Evolutionary conservation across 2,329 filamentous ascomycete species (phyloP).

Genomic region (Aspergillus clavatus): DNA sequence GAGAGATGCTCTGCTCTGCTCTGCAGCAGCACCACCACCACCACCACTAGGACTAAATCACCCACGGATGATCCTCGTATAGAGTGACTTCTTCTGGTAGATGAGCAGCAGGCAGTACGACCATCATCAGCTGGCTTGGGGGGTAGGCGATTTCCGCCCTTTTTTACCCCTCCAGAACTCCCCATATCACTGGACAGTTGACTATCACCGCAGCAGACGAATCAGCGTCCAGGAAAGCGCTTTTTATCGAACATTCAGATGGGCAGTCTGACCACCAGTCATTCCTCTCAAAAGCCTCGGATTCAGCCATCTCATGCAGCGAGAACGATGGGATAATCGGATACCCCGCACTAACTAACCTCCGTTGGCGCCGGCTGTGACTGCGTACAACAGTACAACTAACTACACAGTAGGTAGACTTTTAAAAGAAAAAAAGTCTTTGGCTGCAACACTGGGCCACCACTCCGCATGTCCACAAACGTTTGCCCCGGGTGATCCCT

Average conservation of each 20-base stretch:
- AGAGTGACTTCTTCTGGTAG: constrained; percentile 4
- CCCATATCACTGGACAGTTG: constrained; percentile 1
- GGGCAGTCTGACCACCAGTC: background rate
- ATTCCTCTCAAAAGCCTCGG: background rate
- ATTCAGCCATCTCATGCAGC: constrained; percentile 1
- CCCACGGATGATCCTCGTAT: background rate
- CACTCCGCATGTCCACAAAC: background rate
- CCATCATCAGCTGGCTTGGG: background rate
- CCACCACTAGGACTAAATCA: too few species aligned
- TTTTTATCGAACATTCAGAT: too few species aligned
- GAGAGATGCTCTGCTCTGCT: background rate
- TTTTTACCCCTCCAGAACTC: background rate
- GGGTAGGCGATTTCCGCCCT: background rate
- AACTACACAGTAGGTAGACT: too few species aligned
- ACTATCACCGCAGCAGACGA: background rate
- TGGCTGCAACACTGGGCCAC: constrained; percentile 6
- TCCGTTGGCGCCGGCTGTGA: constrained; percentile 6
- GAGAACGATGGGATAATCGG: background rate
- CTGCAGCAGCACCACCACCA: too few species aligned
- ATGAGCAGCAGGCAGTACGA: constrained; percentile 6
- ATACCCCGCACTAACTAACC: constrained; percentile 18
- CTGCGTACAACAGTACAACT: too few species aligned
- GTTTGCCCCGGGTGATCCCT: background rate
- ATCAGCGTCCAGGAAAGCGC: background rate
- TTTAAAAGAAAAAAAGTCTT: too few species aligned